Evolutionary conservation across 345 rosid genomes (phyloP), one percentile per base, ranked within the genome.

Genomic region (Raphanus sativus): DNA sequence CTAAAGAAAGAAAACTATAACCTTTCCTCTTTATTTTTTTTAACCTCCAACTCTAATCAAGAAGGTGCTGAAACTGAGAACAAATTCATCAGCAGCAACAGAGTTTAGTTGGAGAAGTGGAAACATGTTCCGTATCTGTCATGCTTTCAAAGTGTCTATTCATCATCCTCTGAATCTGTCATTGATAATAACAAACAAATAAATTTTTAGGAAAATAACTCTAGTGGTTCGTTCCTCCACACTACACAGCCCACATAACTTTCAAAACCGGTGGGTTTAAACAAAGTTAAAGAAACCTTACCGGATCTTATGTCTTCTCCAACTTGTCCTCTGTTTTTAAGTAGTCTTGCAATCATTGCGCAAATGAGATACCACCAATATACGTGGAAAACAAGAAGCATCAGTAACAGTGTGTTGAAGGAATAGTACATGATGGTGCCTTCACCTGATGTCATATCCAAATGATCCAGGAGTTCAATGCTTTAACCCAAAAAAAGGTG

Each of bases 281-380:
- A 29, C 28, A 52, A 67, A 67, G n/a, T 13, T 29, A 45, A n/a
- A 64, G 38, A 77, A 63, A 63, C 48, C 86, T 85, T 75, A 95
- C 99, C 99, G 12, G 96, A 91, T 93, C 99, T 91, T 72, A 95
- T 93, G 80, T 93, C 98, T 84, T 93, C 98, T 56, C 96, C 99
- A 3, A 95, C 93, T 85, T 83, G 79, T 84, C 99, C 98, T 63
- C 90, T 89, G 84, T 95, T 96, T 80, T 85, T 83, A 29, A 93
- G 88, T 69, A 91, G 96, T 85, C 86, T 88, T 78, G 36, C 83
- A 63, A 93, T 91, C 99, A 93, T 95, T 33, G 92, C 81, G 74
- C 82, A 91, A 62, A 96, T 96, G 70, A 96, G 94, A 83, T 81
- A 67, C 99, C 98, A 96, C 99, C 99, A 96, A 81, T 96, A 96